A percentile compares a stretch with the other conserved stretches of the same genome.
phyloP scores from a whole-genome alignment of 345 rosid genomes.

The Ceriops tagal region DNA sequence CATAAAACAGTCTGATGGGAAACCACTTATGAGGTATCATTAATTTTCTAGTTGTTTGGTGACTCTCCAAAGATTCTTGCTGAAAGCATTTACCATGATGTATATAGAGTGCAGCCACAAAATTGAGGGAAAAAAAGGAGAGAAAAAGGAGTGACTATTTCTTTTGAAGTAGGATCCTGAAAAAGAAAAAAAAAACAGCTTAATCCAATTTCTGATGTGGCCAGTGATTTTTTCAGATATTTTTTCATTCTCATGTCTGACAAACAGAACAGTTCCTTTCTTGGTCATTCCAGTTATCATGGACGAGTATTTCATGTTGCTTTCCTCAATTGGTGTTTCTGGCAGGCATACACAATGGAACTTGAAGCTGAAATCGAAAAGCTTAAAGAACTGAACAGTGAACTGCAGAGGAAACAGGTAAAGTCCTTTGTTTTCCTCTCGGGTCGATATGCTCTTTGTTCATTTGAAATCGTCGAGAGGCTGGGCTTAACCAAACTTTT shows the following conservation, averaged over 20 bases:
- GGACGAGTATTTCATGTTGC: not conserved
- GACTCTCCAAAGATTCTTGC: not conserved
- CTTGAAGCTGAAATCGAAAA: constrained; percentile 31
- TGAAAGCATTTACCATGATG: not conserved
- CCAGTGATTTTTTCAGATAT: not conserved
- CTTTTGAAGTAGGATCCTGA: no score
- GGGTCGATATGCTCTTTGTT: not conserved
- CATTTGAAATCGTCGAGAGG: not conserved
- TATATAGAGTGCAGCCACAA: no score
- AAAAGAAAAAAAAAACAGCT: not conserved
- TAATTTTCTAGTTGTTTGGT: not conserved
- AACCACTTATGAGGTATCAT: not conserved
- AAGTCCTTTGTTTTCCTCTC: no score
- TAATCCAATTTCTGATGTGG: not conserved
- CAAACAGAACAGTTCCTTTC: not conserved
- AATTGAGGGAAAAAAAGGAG: not conserved
- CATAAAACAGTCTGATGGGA: not conserved
- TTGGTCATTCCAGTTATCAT: not conserved
- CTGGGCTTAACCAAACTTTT: constrained; percentile 15
- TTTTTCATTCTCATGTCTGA: not conserved
- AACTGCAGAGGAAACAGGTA: constrained; percentile 30
- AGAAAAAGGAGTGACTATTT: not conserved
- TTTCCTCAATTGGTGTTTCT: constrained; percentile 13
- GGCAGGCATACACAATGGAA: constrained; percentile 27
- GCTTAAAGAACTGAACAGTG: constrained; percentile 28